Base-by-base conservation (phyloP, 768 basidiomycete species). In the Tricholoma matsutake region DNA sequence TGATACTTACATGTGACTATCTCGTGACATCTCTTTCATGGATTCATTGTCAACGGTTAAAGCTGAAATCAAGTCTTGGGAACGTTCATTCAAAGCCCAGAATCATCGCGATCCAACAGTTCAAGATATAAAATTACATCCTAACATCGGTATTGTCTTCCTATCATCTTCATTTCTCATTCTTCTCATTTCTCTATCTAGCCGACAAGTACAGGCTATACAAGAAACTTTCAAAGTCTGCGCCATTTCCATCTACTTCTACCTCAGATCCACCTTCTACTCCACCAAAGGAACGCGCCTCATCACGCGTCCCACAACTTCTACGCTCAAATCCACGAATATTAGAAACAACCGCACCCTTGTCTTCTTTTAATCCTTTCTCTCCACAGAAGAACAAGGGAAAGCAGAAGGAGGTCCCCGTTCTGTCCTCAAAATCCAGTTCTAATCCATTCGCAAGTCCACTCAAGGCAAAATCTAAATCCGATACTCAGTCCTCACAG, bases 201-300 rank as follows among this genome's bases (percentile, higher is more conserved):
- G 91, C 88, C 62, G 82, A 84, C 64, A 92, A 89, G 72, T 94
- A 94, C 78, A 92, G 82, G 72, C 80, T 84, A 31, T 92, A 93
- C 80, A 93, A 92, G 80, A 86, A 81, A 61, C 80, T 92, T 35
- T 82, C 81, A 58, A 92, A 88, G 64, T 69, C 72, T 25, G 65
- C 74, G 1, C 54, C 60, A 63, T 61, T 70, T 14, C 61, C 39
- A 1, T 67, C 63, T n/a, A 29, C 60, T 37, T 47, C 63, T 28
- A 64, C 69, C 18, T 62, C 72, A 55, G 70, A 67, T 28, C 64
- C 70, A 25, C 76, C 78, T 47, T 78, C 76, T 8, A 79, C 78
- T 18, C 79, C 74, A 63, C 78, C 74, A 37, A 73, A 72, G 65
- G 64, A 65, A 18, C 69, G 56, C 60, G 63, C 61, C 63, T 18